Percentiles rank a stretch among this genome's conserved stretches.
Conservation (phyloP, 108 stramenopile genomes). For the Cyclostephanos invisitatus region DNA sequence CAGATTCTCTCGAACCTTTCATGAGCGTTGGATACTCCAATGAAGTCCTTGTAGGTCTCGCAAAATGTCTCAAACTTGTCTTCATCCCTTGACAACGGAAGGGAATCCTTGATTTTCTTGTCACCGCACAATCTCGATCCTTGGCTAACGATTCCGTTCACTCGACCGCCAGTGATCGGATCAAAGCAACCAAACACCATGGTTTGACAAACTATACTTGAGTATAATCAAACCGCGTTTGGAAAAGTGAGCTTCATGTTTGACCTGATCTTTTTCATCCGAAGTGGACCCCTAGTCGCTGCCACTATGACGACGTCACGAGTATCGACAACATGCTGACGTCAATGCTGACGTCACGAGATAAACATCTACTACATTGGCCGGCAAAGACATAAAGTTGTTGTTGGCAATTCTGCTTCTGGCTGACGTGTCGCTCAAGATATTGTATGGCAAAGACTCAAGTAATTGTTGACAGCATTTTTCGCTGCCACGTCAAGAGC, state of each 20-base stretch:
- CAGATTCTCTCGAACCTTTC: slow-evolving; percentile 5
- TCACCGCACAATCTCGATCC: too few relatives aligned
- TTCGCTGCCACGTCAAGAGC: too few relatives aligned
- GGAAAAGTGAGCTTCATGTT: not conserved
- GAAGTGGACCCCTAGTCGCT: not conserved
- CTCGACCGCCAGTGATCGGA: too few relatives aligned
- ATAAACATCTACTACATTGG: too few relatives aligned
- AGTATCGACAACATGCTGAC: not conserved
- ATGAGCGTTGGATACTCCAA: slow-evolving; percentile 3
- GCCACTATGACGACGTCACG: not conserved
- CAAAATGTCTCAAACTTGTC: slow-evolving; percentile 4
- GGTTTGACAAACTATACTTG: not conserved
- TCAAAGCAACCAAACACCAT: not conserved
- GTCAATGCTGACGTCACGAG: too few relatives aligned
- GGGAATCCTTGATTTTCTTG: not conserved
- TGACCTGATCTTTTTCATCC: not conserved
- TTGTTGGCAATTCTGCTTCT: not conserved
- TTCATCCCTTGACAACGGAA: slow-evolving; percentile 5
- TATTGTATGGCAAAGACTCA: too few relatives aligned
- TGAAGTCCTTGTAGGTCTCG: slow-evolving; percentile 6
- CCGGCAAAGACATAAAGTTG: not conserved
- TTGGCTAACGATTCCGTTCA: too few relatives aligned
- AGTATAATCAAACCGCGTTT: not conserved
- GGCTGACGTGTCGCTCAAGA: not conserved
- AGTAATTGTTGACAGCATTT: too few relatives aligned